phyloP scores from a whole-genome alignment of 2,329 filamentous ascomycete species.

The Drechslerella coelobrocha region DNA sequence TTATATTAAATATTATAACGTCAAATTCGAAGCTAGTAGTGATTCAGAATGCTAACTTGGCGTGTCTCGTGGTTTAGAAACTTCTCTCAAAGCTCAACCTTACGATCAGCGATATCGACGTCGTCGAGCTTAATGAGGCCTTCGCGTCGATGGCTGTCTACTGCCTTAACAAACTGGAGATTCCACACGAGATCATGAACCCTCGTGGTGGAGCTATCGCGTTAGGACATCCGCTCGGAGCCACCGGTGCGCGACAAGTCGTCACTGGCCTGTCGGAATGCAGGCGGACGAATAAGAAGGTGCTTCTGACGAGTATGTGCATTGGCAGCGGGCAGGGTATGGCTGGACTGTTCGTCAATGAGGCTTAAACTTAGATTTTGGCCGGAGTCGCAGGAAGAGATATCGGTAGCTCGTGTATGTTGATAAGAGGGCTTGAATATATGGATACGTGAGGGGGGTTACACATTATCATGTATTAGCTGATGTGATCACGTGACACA shows the following conservation, averaged over 20 bases:
- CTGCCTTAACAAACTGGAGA: conserved; percentile 75
- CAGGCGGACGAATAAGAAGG: conserved; percentile 83
- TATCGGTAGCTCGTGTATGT: too few relatives aligned
- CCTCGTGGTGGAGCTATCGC: conserved; percentile 81
- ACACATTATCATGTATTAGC: too few relatives aligned
- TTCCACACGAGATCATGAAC: conserved; percentile 80
- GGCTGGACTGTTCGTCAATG: conserved; percentile 71
- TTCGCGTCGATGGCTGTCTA: conserved; percentile 98
- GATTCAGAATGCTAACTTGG: conserved; percentile 53
- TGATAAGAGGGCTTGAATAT: too few relatives aligned
- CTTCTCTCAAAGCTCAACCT: conserved; percentile 81
- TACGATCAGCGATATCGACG: conserved; percentile 79
- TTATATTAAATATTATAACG: not conserved
- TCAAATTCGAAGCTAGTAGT: conserved; percentile 62
- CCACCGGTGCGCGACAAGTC: conserved; percentile 79
- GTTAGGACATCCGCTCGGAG: conserved; percentile 80
- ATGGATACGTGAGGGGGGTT: too few relatives aligned
- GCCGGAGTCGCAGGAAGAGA: not conserved
- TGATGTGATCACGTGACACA: too few relatives aligned
- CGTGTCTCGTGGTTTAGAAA: conserved; percentile 63
- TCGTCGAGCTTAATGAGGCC: conserved; percentile 95
- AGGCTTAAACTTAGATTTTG: conserved; percentile 56
- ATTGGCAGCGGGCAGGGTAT: conserved; percentile 74
- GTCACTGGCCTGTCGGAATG: conserved; percentile 88
- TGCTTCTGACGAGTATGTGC: conserved; percentile 91